Percentiles rank a stretch among this genome's conserved stretches.
Evolutionary conservation across 2,329 filamentous ascomycete species (phyloP).

Genomic region (Seiridium cupressi): DNA sequence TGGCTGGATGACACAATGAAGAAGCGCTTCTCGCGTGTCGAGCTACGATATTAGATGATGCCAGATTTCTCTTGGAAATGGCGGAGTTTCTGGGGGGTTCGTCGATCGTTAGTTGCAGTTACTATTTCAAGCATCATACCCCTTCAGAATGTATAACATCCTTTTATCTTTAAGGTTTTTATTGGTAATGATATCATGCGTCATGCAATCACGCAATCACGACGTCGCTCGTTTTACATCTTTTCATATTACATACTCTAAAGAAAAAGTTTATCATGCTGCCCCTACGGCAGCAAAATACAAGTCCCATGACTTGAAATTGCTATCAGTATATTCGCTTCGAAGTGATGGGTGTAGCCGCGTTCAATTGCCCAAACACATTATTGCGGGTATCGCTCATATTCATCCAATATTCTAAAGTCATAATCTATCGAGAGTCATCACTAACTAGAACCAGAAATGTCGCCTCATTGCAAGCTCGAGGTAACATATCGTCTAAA

Average conservation of each 20-base stretch:
- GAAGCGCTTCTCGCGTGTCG: constrained; percentile 1
- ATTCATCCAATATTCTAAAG: no score
- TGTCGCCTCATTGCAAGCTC: no score
- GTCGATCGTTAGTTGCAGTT: background rate
- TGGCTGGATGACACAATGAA: constrained; percentile 4
- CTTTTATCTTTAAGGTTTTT: background rate
- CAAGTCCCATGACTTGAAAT: no score
- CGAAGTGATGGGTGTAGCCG: no score
- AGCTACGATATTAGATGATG: constrained; percentile 1
- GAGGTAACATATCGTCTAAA: constrained; percentile 11
- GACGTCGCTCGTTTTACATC: background rate
- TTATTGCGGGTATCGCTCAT: no score
- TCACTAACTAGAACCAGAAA: no score
- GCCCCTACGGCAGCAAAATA: no score
- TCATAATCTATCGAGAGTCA: no score
- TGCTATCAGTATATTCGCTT: no score
- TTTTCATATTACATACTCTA: background rate
- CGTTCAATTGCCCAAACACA: no score
- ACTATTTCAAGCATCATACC: background rate
- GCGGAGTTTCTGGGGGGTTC: background rate
- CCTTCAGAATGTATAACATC: background rate
- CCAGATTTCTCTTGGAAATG: background rate
- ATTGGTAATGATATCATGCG: background rate
- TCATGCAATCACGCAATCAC: background rate
- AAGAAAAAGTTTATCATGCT: background rate